phyloP scores from a whole-genome alignment of 1,139 yeast genomes.

The Yamadazyma diospyri region DNA sequence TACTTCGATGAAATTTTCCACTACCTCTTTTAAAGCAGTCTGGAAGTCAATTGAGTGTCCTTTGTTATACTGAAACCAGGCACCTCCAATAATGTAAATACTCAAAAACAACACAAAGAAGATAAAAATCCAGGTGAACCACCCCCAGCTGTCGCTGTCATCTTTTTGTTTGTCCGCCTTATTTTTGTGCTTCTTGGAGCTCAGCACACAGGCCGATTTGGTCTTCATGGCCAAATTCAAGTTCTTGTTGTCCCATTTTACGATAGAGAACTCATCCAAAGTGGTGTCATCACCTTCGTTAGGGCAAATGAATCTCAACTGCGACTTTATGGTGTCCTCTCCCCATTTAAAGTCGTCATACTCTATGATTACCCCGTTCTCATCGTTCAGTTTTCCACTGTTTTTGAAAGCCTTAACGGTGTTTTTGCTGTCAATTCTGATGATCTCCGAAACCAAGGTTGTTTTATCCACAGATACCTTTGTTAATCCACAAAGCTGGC shows the following conservation, averaged over 20 bases:
- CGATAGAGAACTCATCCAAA: conserved; percentile 30
- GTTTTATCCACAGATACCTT: conserved; percentile 43
- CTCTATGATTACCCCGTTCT: conserved; percentile 41
- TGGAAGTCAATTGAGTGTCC: conserved; percentile 51
- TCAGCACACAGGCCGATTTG: conserved; percentile 36
- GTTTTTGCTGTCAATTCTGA: conserved; percentile 44
- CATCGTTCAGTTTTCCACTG: conserved; percentile 22
- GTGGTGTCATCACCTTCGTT: conserved; percentile 30
- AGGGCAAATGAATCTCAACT: conserved; percentile 52
- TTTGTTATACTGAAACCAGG: conserved; percentile 67
- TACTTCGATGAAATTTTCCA: conserved; percentile 63
- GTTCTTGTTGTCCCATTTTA: conserved; percentile 29
- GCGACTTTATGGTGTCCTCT: conserved; percentile 46
- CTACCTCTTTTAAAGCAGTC: conserved; percentile 63
- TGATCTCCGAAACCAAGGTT: conserved; percentile 47
- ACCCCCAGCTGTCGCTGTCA: conserved; percentile 60
- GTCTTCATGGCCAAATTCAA: conserved; percentile 27
- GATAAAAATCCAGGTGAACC: conserved; percentile 74
- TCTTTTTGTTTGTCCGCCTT: conserved; percentile 19
- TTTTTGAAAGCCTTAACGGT: conserved; percentile 19
- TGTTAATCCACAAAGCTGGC: conserved; percentile 70
- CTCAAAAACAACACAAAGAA: conserved; percentile 66
- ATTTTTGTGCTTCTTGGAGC: conserved; percentile 17
- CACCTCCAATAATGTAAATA: conserved; percentile 71
- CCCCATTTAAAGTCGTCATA: conserved; percentile 76